Base-by-base conservation (phyloP, 495 filamentous ascomycete species). In the Lasiosphaeria hispida region DNA sequence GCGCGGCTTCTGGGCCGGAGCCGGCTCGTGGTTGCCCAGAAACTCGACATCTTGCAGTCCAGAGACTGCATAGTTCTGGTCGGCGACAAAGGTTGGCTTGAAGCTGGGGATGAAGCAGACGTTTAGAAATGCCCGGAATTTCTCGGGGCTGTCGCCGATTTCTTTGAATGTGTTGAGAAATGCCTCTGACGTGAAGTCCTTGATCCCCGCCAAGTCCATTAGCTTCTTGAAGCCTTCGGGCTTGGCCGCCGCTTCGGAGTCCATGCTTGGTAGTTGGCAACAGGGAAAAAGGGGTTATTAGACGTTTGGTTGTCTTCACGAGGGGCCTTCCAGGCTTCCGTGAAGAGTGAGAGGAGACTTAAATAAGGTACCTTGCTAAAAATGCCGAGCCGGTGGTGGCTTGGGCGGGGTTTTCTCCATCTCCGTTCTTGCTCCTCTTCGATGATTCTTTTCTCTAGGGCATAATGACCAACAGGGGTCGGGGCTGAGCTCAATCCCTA, bases 81-180 rank as follows among this genome's bases (percentile, higher is more conserved):
- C 68, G 1, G 59, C 8, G 34, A 63, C 61, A 38, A 72, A 70
- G 10, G 55, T 64, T 5, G 70, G 66, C 39, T 61, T 65, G 53
- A 69, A 65, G 15, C 60, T 57, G 23, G 70, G 66, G 0, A 65
- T 63, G 35, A 72, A 63, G 62, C 64, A 69, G 10, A 67, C 43
- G 39, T 67, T 70, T 4, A 72, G 42, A 37, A 70, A 60, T 5
- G 65, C 58, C 14, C 66, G 60, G 10, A 69, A 48, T 55, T 69
- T 72, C 18, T 70, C 66, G 0, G 66, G 65, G 14, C 64, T 66
- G 2, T 63, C 62, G 48, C 64, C 61, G 19, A 66, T 38, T 17
- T 63, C 63, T 15, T 57, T 51, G 42, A 62, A 59, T 23, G 59
- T 61, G 47, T 65, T 67, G 30, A 51, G 41, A n/a, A 57, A 40